These are phyloP conservation scores for Trichoderma cornu-damae DNA, from an alignment of 2,329 filamentous ascomycete genomes.

Conservation along the genomic window DNA sequence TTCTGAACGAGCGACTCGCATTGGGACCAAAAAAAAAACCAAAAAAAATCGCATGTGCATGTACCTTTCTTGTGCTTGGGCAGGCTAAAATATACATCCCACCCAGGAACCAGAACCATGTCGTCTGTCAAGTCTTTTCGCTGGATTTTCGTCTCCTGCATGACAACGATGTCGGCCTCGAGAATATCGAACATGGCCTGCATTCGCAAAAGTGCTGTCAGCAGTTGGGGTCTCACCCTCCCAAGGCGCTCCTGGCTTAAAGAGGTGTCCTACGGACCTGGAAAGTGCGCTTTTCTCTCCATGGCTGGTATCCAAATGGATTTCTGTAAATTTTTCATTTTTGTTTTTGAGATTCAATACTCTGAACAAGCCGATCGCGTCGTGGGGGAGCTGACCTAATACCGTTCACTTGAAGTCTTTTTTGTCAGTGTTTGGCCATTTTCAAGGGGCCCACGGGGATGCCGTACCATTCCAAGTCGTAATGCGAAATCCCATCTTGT, in stretches of 20 bases:
- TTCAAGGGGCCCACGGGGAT: background rate
- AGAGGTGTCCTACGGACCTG: slow-evolving; percentile 47
- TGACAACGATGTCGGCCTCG: slow-evolving; percentile 85
- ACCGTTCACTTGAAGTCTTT: slow-evolving; percentile 65
- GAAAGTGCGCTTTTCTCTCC: slow-evolving; percentile 66
- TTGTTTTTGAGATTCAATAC: background rate
- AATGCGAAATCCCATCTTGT: slow-evolving; percentile 69
- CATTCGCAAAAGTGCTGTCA: background rate
- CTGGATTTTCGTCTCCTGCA: slow-evolving; percentile 97
- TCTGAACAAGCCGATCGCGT: background rate
- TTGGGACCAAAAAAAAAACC: too few relatives aligned
- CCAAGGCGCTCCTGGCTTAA: background rate
- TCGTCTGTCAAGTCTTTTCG: slow-evolving; percentile 87
- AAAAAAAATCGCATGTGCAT: too few relatives aligned
- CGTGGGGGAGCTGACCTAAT: slow-evolving; percentile 54
- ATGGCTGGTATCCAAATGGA: slow-evolving; percentile 79
- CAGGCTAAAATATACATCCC: slow-evolving; percentile 94
- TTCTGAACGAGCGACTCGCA: too few relatives aligned
- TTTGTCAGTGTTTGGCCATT: slow-evolving; percentile 10
- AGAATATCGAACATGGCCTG: slow-evolving; percentile 88
- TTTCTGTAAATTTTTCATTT: too few relatives aligned
- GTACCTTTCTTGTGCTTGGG: slow-evolving; percentile 88
- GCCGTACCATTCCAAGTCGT: slow-evolving; percentile 77
- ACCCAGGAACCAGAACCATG: slow-evolving; percentile 90
- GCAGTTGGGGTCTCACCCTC: background rate